Evolutionary conservation across 345 rosid species (phyloP), one percentile per base, ranked within the genome.

Genomic region (Hibiscus tridactylites): DNA sequence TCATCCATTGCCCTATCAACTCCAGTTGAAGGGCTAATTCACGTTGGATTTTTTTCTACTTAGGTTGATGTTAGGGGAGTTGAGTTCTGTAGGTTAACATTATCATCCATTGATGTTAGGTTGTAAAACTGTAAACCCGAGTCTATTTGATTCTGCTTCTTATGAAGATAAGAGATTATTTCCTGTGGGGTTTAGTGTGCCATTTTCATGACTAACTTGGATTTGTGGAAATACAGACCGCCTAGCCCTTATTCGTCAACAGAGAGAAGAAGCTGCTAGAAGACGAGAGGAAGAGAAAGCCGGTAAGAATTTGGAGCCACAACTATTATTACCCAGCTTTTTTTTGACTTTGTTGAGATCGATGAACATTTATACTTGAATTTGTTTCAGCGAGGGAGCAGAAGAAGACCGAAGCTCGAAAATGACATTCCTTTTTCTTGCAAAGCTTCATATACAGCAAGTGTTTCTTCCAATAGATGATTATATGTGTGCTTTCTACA

Each of bases 241-340:
- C 4, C 70, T 87, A 67, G 81, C 81, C 67, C 87, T 85, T 44
- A 84, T 89, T 31, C 89, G 91, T 9, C 87, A 89, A 68, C 87
- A 87, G 77, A 81, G 93, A 74, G 93, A 80, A 33, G 91, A 87
- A 73, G 91, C 93, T 63, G 88, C 91, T 26, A 87, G 58, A 65
- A 89, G 81, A 76, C 82, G 89, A n/a, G 93, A 87, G 54, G 93
- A 89, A 73, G 89, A 89, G 72, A 89, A 81, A 75, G 87, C 89
- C 54, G 93, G 93, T 89, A 84, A 65, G 59, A 28, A 26, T 58
- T 12, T 26, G 52, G 37, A 1, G 52, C 53, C 62, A 15, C 59
- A 3, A 19, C 19, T 37, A 11, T n/a, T 68, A 28, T 17, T 69
- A 35, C 21, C 37, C 12, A 26, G 12, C 13, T 61, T 13, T 3